Conservation (phyloP, 768 basidiomycete genomes). For the Boletus sp. region DNA sequence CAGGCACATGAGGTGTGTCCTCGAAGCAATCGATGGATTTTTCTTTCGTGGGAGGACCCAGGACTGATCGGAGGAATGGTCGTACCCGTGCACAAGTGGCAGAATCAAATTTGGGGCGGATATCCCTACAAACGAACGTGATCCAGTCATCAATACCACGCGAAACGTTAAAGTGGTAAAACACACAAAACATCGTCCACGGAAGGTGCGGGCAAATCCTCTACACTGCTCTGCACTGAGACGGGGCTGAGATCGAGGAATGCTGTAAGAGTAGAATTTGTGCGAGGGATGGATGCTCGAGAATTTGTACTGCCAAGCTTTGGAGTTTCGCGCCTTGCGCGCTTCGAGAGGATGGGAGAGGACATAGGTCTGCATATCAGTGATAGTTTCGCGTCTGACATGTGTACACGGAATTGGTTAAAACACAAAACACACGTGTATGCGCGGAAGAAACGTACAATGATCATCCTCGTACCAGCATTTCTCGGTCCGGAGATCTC, state of each 20-base stretch:
- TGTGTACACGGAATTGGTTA: background rate
- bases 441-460: slow-evolving; percentile 30
- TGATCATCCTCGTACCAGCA: slow-evolving; percentile 35
- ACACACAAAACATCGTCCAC: slow-evolving; percentile 42
- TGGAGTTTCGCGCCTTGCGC: slow-evolving; percentile 47
- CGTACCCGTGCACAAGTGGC: slow-evolving; percentile 23
- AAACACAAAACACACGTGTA: slow-evolving; percentile 13
- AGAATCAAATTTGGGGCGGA: slow-evolving; percentile 30
- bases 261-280: slow-evolving; percentile 18
- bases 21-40: slow-evolving; percentile 10
- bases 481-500: slow-evolving; percentile 35
- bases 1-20: slow-evolving; percentile 18
- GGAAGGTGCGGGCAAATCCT: slow-evolving; percentile 30
- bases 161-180: background rate
- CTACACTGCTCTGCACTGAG: slow-evolving; percentile 28
- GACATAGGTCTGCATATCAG: slow-evolving; percentile 35
- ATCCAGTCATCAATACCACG: background rate
- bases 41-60: slow-evolving; percentile 14
- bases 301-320: slow-evolving; percentile 31
- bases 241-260: slow-evolving; percentile 26
- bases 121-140: slow-evolving; percentile 25
- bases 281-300: slow-evolving; percentile 26
- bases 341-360: slow-evolving; percentile 42
- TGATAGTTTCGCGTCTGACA: slow-evolving; percentile 25
- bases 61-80: slow-evolving; percentile 28